phyloP scores from a whole-genome alignment of 2,329 filamentous ascomycete species.

The Colletotrichum sp. region DNA sequence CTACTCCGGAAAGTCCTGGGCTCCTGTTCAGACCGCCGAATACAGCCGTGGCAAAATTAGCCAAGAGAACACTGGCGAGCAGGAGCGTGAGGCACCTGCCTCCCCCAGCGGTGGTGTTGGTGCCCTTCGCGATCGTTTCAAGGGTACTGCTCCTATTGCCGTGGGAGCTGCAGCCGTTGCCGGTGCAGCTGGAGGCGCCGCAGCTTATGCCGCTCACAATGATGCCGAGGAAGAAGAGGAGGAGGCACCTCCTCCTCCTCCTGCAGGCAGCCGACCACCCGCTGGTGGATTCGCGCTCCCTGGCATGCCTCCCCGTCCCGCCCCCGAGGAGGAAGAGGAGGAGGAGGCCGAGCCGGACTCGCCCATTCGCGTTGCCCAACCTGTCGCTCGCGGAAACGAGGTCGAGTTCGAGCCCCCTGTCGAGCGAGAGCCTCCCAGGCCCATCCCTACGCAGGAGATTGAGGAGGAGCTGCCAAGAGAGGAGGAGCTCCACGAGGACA shows the following conservation, averaged over 20 bases:
- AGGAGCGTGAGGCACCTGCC: conserved; percentile 50
- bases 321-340: conserved; percentile 59
- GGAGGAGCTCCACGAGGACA: conserved; percentile 65
- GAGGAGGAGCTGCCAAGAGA: conserved; percentile 67
- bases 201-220: conserved; percentile 33
- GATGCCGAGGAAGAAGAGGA: conserved; percentile 33
- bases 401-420: conserved; percentile 55
- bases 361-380: conserved; percentile 85
- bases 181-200: conserved; percentile 47
- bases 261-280: conserved; percentile 61
- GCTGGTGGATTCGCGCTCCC: conserved; percentile 80
- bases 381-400: conserved; percentile 71
- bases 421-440: conserved; percentile 56
- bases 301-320: conserved; percentile 70
- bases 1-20: conserved; percentile 91
- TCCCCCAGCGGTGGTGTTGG: conserved; percentile 70
- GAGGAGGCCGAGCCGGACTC: conserved; percentile 69
- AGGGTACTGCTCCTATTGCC: conserved; percentile 75
- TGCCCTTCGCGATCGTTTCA: conserved; percentile 83
- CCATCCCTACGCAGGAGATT: conserved; percentile 69
- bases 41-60: conserved; percentile 66
- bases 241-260: conserved; percentile 53
- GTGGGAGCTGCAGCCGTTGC: conserved; percentile 39
- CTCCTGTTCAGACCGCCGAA: conserved; percentile 75
- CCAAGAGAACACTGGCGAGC: conserved; percentile 69